A percentile compares a stretch with the other conserved stretches of the same genome.
Evolutionary conservation across 768 basidiomycete species (phyloP).

Genomic region (Porphyrellus cyaneotinctus): DNA sequence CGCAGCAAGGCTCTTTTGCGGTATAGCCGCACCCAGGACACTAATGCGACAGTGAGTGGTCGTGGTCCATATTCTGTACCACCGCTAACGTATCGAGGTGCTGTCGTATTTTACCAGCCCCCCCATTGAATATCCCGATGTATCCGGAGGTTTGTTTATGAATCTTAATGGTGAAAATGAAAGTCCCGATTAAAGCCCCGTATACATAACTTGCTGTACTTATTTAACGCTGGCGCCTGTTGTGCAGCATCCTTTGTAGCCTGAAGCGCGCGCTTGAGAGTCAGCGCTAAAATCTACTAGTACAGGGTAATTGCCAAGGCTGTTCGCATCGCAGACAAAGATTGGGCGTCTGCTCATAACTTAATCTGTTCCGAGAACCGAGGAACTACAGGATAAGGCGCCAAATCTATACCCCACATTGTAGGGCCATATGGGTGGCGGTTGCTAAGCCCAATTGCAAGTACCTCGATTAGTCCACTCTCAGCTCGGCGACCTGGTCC

Average conservation of each 20-base stretch:
- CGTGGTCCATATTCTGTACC: background rate
- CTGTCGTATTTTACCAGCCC: background rate
- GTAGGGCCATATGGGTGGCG: no score
- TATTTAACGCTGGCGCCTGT: background rate
- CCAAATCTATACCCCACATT: no score
- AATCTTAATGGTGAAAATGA: background rate
- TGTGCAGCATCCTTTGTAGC: no score
- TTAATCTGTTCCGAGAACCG: no score
- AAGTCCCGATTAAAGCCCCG: background rate
- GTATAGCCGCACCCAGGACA: conserved; percentile 50
- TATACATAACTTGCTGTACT: background rate
- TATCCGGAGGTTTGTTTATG: background rate
- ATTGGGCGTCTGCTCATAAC: no score
- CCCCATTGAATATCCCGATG: background rate
- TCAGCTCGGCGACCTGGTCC: no score
- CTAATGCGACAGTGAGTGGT: conserved; percentile 11
- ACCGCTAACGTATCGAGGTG: background rate
- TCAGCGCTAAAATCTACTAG: background rate
- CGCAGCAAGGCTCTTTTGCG: conserved; percentile 80
- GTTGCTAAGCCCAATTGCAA: no score
- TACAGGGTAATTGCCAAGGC: background rate
- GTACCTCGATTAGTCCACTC: no score
- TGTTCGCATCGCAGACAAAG: no score
- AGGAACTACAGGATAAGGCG: no score
- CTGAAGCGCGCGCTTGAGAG: background rate